Evolutionary conservation across 192 early-diverging fungal species (phyloP), one percentile per base, ranked within the genome.

Genomic region (Coemansia sp.): DNA sequence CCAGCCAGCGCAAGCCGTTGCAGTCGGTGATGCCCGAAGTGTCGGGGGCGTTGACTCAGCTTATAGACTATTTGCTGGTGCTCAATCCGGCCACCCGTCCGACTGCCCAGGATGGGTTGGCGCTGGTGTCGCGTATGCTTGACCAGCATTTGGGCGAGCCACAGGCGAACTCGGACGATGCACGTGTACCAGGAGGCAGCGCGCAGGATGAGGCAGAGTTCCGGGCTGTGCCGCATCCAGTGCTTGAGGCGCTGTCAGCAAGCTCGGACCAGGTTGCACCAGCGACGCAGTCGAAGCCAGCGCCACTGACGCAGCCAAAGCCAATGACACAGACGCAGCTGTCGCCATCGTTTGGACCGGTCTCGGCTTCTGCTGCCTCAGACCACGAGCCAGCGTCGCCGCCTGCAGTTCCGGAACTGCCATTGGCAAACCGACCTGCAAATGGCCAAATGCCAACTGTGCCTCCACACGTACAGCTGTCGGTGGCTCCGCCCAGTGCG

Each of bases 21-120:
- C 62, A 73, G 9, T 60, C 86, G 10, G 70, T 89, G 9, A 76
- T 94, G 24, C 86, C 84, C 10, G 77, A 81, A 5, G 90, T 85
- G 7, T 82, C 86, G 1, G 56, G 60, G 5, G 85, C 76, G 7
- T 70, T 86, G 24, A 56, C 89, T 8, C 82, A 85, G 38, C 52
- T 97, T 4, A 75, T 97, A 2, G 85, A 82, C 11, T 87, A 88
- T 27, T 75, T 93, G 56, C 72, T 97, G 21, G 83, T 84, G 37
- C 93, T 93, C 55, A 92, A 95, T 56, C 95, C 95, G 19, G 82
- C 78, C 24, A 74, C 79, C 32, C 77, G 95, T 23, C 85, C 90
- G 4, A 90, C 90, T 0, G 92, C 94, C 0, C 70, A 75, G 15
- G 89, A 94, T n/a, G 85, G 89, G 0, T 66, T 97, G 50, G 64